Percentiles rank a stretch among this genome's conserved stretches.
Evolutionary conservation across 768 basidiomycete species (phyloP).

Genomic region (Crepidotus variabilis): DNA sequence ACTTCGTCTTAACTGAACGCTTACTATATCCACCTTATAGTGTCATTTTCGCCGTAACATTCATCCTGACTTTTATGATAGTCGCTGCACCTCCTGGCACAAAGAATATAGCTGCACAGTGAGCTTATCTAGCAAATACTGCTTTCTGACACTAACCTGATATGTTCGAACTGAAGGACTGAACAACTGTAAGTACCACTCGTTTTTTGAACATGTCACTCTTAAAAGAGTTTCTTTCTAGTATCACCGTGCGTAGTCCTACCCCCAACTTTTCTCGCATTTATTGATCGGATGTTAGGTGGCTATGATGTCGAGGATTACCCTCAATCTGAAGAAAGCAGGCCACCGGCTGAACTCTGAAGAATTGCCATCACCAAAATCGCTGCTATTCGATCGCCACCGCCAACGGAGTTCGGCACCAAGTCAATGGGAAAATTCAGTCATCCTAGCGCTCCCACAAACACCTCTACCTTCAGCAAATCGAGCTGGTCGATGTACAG

Average conservation of each 20-base stretch:
- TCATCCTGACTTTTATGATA: conserved; percentile 44
- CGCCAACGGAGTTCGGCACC: neutral
- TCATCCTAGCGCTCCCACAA: neutral
- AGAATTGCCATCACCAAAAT: neutral
- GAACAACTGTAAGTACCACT: conserved; percentile 32
- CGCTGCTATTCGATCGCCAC: conserved; percentile 2
- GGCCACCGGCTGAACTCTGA: conserved; percentile 16
- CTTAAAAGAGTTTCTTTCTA: too few relatives aligned
- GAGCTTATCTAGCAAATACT: conserved; percentile 12
- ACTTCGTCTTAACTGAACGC: neutral
- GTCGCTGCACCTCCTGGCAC: conserved; percentile 37
- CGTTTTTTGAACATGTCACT: too few relatives aligned
- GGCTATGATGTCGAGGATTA: conserved; percentile 68
- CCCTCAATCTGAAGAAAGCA: conserved; percentile 51
- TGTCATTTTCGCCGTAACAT: conserved; percentile 41
- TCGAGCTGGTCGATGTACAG: too few relatives aligned
- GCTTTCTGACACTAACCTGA: neutral
- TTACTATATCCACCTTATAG: conserved; percentile 18
- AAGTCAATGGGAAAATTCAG: neutral
- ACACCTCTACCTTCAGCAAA: neutral
- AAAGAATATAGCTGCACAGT: conserved; percentile 48
- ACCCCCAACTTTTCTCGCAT: neutral
- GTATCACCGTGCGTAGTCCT: too few relatives aligned
- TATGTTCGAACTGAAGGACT: conserved; percentile 22
- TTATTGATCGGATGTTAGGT: conserved; percentile 24